These are phyloP conservation scores for Cephalotrichum gorgonifer DNA, from an alignment of 2,329 filamentous ascomycete species.

Conservation along the genomic window DNA sequence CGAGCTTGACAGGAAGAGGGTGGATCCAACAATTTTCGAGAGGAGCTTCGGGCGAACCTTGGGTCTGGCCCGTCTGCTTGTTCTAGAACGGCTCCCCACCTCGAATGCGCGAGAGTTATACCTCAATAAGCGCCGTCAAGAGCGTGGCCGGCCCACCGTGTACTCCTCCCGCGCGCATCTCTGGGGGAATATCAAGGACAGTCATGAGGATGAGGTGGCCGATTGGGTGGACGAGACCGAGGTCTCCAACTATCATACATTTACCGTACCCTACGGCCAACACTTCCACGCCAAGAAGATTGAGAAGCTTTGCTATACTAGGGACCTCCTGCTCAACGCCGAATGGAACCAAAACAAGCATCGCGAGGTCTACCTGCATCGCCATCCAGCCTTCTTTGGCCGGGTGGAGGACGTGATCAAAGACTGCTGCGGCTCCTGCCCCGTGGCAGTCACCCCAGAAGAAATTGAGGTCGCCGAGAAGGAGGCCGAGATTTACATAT, in stretches of 20 bases:
- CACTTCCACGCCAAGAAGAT: constrained; percentile 58
- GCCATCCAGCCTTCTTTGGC: constrained; percentile 80
- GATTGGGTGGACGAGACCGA: constrained; percentile 75
- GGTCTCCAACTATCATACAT: constrained; percentile 69
- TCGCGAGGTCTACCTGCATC: constrained; percentile 66
- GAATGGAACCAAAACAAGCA: constrained; percentile 77
- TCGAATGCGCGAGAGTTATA: constrained; percentile 59
- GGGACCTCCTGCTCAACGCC: constrained; percentile 72
- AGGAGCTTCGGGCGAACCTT: constrained; percentile 65
- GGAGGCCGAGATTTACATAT: constrained; percentile 67
- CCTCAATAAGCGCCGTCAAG: constrained; percentile 55
- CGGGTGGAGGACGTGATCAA: constrained; percentile 61
- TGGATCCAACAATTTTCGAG: constrained; percentile 84
- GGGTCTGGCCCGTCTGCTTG: constrained; percentile 67
- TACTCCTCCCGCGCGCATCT: constrained; percentile 31
- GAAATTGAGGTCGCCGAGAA: constrained; percentile 62
- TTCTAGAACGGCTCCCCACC: constrained; percentile 69
- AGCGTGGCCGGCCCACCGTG: constrained; percentile 57
- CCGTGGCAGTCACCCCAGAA: constrained; percentile 55
- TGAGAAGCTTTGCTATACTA: constrained; percentile 71
- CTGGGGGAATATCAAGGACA: constrained; percentile 64
- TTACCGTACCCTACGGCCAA: constrained; percentile 58
- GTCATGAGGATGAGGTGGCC: constrained; percentile 68
- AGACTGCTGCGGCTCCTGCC: constrained; percentile 77
- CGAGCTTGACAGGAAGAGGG: constrained; percentile 58